Evolutionary conservation across 305 asterid genomes (phyloP).

Genomic region (Solanum hybrid): DNA sequence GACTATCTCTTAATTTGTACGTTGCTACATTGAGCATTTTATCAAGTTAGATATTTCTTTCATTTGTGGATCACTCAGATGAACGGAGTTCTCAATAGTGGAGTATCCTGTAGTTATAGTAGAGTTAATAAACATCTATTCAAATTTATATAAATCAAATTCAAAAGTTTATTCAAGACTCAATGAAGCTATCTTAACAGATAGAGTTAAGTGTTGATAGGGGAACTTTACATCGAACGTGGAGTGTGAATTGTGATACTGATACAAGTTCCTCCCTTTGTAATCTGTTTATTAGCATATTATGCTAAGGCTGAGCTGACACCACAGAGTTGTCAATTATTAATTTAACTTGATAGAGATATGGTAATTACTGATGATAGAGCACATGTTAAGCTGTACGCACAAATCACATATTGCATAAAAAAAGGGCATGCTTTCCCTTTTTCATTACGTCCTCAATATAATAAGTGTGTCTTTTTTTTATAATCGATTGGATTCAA

Average conservation of each 20-base stretch:
- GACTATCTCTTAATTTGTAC: neutral
- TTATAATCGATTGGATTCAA: too few relatives aligned
- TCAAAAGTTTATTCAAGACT: neutral
- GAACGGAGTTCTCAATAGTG: neutral
- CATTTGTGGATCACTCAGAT: neutral
- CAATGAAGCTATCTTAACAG: neutral
- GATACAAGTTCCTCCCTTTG: neutral
- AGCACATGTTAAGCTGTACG: neutral
- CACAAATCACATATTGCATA: neutral
- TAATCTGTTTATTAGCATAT: neutral
- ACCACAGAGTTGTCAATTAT: neutral
- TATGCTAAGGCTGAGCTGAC: neutral
- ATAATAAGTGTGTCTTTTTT: neutral
- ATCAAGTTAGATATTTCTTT: neutral
- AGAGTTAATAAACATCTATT: neutral
- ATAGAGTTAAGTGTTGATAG: neutral
- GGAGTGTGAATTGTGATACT: neutral
- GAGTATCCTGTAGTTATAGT: neutral
- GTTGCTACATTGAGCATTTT: neutral
- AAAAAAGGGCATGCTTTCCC: neutral
- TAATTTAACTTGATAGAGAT: neutral
- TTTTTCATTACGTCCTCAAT: neutral
- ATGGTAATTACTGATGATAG: neutral
- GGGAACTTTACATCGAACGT: neutral
- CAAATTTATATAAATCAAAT: neutral